Evolutionary conservation across 202 grass and related monocot genomes (phyloP).

Genomic region (Cymbopogon flexuosus): DNA sequence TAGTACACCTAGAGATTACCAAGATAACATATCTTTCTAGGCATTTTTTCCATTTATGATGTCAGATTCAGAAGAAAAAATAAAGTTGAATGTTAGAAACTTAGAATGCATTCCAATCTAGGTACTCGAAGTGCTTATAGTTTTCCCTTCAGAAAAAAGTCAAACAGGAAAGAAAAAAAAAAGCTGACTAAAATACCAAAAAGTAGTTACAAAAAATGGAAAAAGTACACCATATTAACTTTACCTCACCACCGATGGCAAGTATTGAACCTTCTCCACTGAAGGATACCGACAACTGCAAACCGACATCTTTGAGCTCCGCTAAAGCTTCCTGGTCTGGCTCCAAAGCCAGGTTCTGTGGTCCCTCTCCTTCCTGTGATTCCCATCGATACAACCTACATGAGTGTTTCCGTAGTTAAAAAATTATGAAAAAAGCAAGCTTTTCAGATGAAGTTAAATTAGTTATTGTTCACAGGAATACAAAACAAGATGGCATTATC

Average conservation of each 20-base stretch:
- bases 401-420: slow-evolving; percentile 17
- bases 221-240: slow-evolving; percentile 18
- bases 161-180: background rate
- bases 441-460: background rate
- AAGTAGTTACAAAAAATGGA: background rate
- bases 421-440: background rate
- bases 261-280: slow-evolving; percentile 75
- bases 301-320: slow-evolving; percentile 50
- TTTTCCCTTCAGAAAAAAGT: background rate
- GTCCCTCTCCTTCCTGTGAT: slow-evolving; percentile 32
- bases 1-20: background rate
- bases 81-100: background rate
- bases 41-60: background rate
- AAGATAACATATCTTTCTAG: background rate
- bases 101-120: background rate
- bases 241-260: slow-evolving; percentile 78
- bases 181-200: background rate
- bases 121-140: background rate
- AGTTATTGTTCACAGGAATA: background rate
- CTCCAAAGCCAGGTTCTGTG: slow-evolving; percentile 37
- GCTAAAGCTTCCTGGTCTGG: slow-evolving; percentile 47
- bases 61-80: background rate
- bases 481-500: background rate
- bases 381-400: slow-evolving; percentile 81
- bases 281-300: slow-evolving; percentile 73